phyloP scores from a whole-genome alignment of 371 early-diverging fungal species.

The Mucor plumbeus region DNA sequence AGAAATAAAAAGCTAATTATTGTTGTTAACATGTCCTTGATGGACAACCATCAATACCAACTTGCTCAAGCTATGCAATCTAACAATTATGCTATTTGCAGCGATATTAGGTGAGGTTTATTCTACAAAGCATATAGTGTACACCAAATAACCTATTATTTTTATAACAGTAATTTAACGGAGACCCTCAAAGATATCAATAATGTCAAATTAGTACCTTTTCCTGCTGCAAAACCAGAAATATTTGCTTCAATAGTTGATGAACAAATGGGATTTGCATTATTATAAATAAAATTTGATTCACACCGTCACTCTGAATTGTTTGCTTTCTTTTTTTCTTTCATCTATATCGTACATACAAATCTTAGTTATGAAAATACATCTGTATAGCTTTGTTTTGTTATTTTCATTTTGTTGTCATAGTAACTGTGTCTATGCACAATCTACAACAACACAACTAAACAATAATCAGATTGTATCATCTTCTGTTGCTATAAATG shows the following conservation, averaged over 20 bases:
- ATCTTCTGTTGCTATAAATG: slow-evolving; percentile 14
- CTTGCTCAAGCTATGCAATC: slow-evolving; percentile 73
- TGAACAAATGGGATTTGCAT: slow-evolving; percentile 29
- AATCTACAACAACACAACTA: slow-evolving; percentile 16
- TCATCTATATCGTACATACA: background rate
- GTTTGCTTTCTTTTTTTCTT: background rate
- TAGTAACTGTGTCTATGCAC: slow-evolving; percentile 4
- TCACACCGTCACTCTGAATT: background rate
- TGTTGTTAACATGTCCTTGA: slow-evolving; percentile 75
- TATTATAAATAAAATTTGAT: background rate
- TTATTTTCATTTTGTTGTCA: background rate
- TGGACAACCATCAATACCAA: slow-evolving; percentile 91
- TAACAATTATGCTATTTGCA: slow-evolving; percentile 58
- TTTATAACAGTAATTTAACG: slow-evolving; percentile 22
- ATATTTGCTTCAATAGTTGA: slow-evolving; percentile 29
- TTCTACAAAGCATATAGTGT: background rate
- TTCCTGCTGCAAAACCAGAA: slow-evolving; percentile 23
- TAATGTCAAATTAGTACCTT: slow-evolving; percentile 7
- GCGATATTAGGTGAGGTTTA: slow-evolving; percentile 43
- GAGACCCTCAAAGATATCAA: slow-evolving; percentile 16
- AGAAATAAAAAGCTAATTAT: slow-evolving; percentile 69
- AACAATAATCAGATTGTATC: slow-evolving; percentile 19
- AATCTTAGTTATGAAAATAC: background rate
- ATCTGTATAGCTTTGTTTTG: background rate
- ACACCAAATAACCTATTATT: background rate